Conservation (phyloP, 2,329 filamentous ascomycete genomes). For the Cercospora beticola region DNA sequence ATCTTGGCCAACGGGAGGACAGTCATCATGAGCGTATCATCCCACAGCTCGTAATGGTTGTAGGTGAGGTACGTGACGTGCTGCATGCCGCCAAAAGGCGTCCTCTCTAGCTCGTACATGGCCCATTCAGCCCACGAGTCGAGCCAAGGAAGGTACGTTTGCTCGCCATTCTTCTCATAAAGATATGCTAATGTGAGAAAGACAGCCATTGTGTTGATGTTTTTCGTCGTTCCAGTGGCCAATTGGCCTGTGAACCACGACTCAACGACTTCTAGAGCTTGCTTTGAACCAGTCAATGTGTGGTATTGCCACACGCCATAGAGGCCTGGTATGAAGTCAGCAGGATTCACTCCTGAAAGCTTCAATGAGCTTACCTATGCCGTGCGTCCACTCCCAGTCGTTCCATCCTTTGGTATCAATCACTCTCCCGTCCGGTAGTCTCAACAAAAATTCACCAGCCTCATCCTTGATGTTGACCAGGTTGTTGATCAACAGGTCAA, state of each 20-base stretch:
- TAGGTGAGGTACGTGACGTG: constrained; percentile 70
- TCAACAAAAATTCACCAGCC: constrained; percentile 71
- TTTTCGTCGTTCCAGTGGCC: constrained; percentile 72
- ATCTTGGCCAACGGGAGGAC: constrained; percentile 79
- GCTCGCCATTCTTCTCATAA: constrained; percentile 71
- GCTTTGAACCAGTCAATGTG: constrained; percentile 63
- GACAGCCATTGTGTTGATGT: constrained; percentile 81
- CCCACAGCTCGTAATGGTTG: constrained; percentile 77
- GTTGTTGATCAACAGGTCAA: constrained; percentile 68
- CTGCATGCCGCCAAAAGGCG: constrained; percentile 70
- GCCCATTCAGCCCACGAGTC: constrained; percentile 82
- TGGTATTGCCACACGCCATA: constrained; percentile 84
- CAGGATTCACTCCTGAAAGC: not conserved
- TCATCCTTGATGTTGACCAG: constrained; percentile 75
- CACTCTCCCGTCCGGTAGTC: constrained; percentile 67
- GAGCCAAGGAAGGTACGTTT: constrained; percentile 71
- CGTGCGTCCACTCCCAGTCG: constrained; percentile 62
- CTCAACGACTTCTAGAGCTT: constrained; percentile 65
- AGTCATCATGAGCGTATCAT: constrained; percentile 87
- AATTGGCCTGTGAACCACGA: constrained; percentile 72
- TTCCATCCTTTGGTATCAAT: constrained; percentile 86
- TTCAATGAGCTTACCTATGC: constrained; percentile 16
- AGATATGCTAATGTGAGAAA: constrained; percentile 74
- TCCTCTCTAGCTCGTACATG: constrained; percentile 71
- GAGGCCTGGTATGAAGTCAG: constrained; percentile 65